A percentile compares a stretch with the other conserved stretches of the same genome.
Conservation (phyloP, 257 asterid genomes). For the Capsicum chinense region DNA sequence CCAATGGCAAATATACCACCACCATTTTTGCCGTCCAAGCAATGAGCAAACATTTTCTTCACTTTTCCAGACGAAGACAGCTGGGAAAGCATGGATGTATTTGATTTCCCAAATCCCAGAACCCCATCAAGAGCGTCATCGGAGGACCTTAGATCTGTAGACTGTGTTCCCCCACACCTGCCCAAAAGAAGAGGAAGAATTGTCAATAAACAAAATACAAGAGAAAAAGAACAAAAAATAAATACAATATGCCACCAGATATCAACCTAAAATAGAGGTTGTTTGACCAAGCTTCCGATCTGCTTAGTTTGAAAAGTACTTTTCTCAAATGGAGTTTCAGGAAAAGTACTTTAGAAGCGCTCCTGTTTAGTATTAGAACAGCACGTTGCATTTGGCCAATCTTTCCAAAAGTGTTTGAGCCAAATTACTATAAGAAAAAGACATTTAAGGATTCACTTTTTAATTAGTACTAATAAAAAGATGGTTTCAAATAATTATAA, state of each 20-base stretch:
- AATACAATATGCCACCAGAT: conserved; percentile 3
- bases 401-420: not conserved
- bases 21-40: conserved; percentile 95
- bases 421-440: conserved; percentile 6
- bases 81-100: conserved; percentile 95
- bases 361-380: not conserved
- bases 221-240: not conserved
- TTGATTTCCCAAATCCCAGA: conserved; percentile 94
- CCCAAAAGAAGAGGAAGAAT: conserved; percentile 35
- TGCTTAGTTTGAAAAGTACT: not conserved
- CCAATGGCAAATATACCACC: conserved; percentile 99
- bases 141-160: conserved; percentile 72
- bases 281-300: conserved; percentile 1
- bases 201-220: conserved; percentile 10
- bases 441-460: not conserved
- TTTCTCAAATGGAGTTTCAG: conserved; percentile 2
- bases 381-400: not conserved
- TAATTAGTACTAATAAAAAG: not conserved
- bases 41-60: conserved; percentile 97
- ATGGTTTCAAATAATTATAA: not conserved
- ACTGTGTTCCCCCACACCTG: conserved; percentile 96
- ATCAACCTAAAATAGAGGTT: not conserved
- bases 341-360: not conserved
- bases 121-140: conserved; percentile 99
- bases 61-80: conserved; percentile 91